These are phyloP conservation scores for Phytophthora rubi DNA, from an alignment of 352 stramenopile genomes.

Conservation along the genomic window DNA sequence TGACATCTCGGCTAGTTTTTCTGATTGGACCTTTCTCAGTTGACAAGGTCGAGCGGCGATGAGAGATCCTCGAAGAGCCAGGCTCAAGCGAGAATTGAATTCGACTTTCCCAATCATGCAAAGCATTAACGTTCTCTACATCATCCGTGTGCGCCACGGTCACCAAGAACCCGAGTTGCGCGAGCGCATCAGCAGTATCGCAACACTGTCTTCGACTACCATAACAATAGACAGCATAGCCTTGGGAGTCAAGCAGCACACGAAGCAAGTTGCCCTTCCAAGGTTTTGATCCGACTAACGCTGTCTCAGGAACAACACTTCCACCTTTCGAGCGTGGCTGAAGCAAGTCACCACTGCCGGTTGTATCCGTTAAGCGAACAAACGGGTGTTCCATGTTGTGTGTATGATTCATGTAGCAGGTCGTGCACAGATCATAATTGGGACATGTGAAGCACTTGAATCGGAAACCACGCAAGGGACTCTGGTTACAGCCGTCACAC, in stretches of 20 bases:
- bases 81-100: constrained; percentile 50
- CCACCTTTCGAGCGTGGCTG: constrained; percentile 63
- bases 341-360: constrained; percentile 60
- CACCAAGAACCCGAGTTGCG: constrained; percentile 46
- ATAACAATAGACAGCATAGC: constrained; percentile 56
- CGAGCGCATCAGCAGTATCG: constrained; percentile 42
- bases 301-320: constrained; percentile 54
- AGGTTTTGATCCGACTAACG: constrained; percentile 61
- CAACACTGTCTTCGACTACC: constrained; percentile 47
- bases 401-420: constrained; percentile 68
- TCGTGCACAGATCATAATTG: constrained; percentile 79
- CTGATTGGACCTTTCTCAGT: constrained; percentile 36
- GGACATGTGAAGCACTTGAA: constrained; percentile 82
- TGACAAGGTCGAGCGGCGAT: constrained; percentile 40
- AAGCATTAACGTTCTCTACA: constrained; percentile 40
- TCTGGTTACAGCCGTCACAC: constrained; percentile 82
- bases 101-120: constrained; percentile 61
- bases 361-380: constrained; percentile 56
- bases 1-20: constrained; percentile 42
- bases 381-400: constrained; percentile 77
- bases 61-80: constrained; percentile 46
- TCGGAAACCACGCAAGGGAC: constrained; percentile 64
- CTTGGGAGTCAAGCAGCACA: constrained; percentile 51
- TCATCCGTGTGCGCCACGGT: constrained; percentile 53
- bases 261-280: constrained; percentile 71